Base-by-base conservation (phyloP, 2,329 filamentous ascomycete species). In the Xylaria sp. region DNA sequence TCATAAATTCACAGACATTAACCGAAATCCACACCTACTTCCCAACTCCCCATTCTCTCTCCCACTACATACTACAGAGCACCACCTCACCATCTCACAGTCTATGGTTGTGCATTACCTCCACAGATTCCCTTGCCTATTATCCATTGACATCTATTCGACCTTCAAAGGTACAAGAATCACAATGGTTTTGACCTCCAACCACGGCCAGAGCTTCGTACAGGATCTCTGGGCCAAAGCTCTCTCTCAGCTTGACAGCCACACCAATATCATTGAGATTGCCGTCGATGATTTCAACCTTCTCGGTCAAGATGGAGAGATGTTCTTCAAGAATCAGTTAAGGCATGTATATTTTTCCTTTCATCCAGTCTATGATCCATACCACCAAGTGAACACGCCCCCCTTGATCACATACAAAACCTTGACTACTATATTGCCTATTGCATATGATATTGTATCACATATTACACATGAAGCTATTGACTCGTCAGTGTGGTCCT, bases 171-270 rank as follows among this genome's bases (percentile, higher is more conserved):
- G 13, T 6, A 27, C 33, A 17, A 29, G 5, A 29, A 2, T 20
- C 20, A 29, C 22, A 42, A 55, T 55, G 53, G 15, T 3, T 29
- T 15, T 27, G 5, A 2, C n/a, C 20, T 38, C 20, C 1, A 10
- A 5, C 9, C 0, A n/a, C 0, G 1, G n/a, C 2, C 4, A n/a
- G 22, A 10, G 3, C 2, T 42, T 42, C 1, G 7, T 44, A 6
- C 20, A 42, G 53, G 36, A 29, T 5, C 36, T 55, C 36, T 55
- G 53, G 53, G 5, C 3, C 15, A 20, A 39, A 5, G 15, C n/a
- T 29, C 7, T 13, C 5, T 10, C 33, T 31, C 36, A 42, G 11
- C 53, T 55, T 10, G 36, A 27, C 22, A 13, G 22, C 15, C n/a
- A 20, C 49, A 5, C 22, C 1, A 10, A 42, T 6, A 55, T 39